A percentile compares a stretch with the other conserved stretches of the same genome.
phyloP scores from a whole-genome alignment of 2,329 filamentous ascomycete species.

The Botrytis hyacinthi region DNA sequence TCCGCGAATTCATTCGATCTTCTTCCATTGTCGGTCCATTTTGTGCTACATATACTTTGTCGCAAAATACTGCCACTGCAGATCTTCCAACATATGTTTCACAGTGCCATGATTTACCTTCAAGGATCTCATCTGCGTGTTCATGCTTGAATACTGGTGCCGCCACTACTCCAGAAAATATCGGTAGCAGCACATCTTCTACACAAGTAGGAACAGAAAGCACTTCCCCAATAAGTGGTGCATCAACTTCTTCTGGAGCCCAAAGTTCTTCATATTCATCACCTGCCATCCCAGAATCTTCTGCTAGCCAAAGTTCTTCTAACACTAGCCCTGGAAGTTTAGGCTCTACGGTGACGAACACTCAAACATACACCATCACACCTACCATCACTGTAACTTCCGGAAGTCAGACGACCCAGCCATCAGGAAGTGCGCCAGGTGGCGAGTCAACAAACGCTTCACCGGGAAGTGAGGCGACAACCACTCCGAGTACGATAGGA shows the following conservation, averaged over 20 bases:
- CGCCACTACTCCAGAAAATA: slow-evolving; percentile 5
- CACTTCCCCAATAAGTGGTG: background rate
- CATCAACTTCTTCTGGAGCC: slow-evolving; percentile 3
- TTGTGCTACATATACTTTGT: slow-evolving; percentile 33
- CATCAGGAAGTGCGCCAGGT: background rate
- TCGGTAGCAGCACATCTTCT: slow-evolving; percentile 4
- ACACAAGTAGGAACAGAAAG: background rate
- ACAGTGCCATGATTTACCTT: slow-evolving; percentile 27
- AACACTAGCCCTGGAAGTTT: background rate
- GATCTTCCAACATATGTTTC: slow-evolving; percentile 32
- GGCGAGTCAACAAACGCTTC: background rate
- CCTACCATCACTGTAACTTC: slow-evolving; percentile 3
- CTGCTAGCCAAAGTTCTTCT: slow-evolving; percentile 8
- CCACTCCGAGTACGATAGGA: background rate
- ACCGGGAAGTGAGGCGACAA: too few relatives aligned
- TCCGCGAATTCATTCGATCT: slow-evolving; percentile 30
- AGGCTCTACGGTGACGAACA: background rate
- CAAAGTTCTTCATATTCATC: slow-evolving; percentile 10
- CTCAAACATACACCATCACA: slow-evolving; percentile 2
- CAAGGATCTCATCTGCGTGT: slow-evolving; percentile 32
- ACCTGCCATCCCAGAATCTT: slow-evolving; percentile 10
- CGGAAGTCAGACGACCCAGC: background rate
- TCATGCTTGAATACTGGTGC: slow-evolving; percentile 27
- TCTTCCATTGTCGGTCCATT: slow-evolving; percentile 26
- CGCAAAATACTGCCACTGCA: slow-evolving; percentile 26